These are phyloP conservation scores for Schizonepeta tenuifolia DNA, from an alignment of 257 asterid genomes.

Conservation along the genomic window DNA sequence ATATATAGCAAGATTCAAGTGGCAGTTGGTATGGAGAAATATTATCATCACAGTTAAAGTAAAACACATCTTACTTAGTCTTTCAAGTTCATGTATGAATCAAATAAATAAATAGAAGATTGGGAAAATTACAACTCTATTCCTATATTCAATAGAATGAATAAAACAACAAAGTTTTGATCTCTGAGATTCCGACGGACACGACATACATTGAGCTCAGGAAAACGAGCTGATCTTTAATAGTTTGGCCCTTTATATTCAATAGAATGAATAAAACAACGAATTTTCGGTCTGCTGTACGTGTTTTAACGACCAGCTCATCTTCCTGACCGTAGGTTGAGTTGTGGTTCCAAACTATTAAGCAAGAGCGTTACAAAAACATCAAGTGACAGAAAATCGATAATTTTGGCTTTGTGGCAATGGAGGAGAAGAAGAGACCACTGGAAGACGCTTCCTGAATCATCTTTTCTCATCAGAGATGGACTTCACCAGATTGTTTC, in stretches of 20 bases:
- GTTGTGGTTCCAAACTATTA: too few relatives aligned
- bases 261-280: too few relatives aligned
- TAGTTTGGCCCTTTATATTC: too few relatives aligned
- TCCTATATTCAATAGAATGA: too few relatives aligned
- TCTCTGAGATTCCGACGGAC: too few relatives aligned
- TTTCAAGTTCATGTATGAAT: background rate
- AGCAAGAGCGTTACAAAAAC: background rate
- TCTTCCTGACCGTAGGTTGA: too few relatives aligned
- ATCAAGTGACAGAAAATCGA: background rate
- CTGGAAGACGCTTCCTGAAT: background rate
- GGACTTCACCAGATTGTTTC: background rate
- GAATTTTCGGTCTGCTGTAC: too few relatives aligned
- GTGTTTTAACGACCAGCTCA: too few relatives aligned
- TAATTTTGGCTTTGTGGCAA: background rate
- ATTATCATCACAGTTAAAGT: constrained; percentile 15
- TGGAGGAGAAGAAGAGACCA: background rate
- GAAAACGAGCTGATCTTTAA: too few relatives aligned
- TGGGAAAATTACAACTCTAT: background rate
- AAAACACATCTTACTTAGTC: constrained; percentile 6
- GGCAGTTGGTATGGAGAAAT: background rate
- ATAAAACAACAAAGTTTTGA: too few relatives aligned
- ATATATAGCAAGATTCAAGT: constrained; percentile 18
- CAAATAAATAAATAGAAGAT: background rate
- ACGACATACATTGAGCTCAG: too few relatives aligned
- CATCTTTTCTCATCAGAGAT: background rate